phyloP scores from a whole-genome alignment of 768 basidiomycete genomes.

The Ramaria rubella region DNA sequence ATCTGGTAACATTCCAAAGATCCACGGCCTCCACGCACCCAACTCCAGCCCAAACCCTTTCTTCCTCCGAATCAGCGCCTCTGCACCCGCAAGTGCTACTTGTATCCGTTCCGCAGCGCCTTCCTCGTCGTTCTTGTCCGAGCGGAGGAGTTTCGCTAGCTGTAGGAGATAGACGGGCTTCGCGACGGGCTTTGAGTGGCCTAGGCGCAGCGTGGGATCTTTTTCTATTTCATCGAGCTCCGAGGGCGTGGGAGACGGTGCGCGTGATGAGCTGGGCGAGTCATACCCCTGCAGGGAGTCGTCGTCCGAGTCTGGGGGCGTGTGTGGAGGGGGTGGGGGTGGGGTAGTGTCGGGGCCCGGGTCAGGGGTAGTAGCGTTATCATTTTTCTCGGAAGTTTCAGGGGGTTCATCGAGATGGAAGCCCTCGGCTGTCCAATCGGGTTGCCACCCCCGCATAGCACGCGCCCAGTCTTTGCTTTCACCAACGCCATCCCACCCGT shows the following conservation, averaged over 20 bases:
- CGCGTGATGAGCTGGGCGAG: conserved; percentile 56
- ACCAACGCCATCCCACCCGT: conserved; percentile 75
- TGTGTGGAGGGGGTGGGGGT: conserved; percentile 19
- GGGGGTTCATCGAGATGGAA: conserved; percentile 15
- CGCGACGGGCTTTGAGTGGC: conserved; percentile 55
- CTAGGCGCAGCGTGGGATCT: conserved; percentile 75
- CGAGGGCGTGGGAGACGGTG: conserved; percentile 72
- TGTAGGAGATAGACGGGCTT: conserved; percentile 89
- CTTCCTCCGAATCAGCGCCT: conserved; percentile 80
- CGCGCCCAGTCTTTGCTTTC: conserved; percentile 60
- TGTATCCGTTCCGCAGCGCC: conserved; percentile 73
- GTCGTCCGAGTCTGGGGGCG: conserved; percentile 49
- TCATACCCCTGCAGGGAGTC: conserved; percentile 80
- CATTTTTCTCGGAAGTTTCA: conserved; percentile 10
- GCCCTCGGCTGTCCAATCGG: not conserved
- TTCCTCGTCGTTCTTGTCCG: conserved; percentile 44
- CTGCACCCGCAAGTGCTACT: conserved; percentile 72
- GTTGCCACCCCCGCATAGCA: conserved; percentile 39
- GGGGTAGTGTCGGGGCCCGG: not conserved
- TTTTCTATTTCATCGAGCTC: conserved; percentile 79
- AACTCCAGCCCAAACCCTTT: conserved; percentile 81
- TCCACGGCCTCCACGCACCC: conserved; percentile 41
- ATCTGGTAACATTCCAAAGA: not conserved
- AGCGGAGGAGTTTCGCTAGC: conserved; percentile 69
- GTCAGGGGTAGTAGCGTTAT: conserved; percentile 5